These are phyloP conservation scores for Russula sp. DNA, from an alignment of 768 basidiomycete genomes.

Conservation along the genomic window DNA sequence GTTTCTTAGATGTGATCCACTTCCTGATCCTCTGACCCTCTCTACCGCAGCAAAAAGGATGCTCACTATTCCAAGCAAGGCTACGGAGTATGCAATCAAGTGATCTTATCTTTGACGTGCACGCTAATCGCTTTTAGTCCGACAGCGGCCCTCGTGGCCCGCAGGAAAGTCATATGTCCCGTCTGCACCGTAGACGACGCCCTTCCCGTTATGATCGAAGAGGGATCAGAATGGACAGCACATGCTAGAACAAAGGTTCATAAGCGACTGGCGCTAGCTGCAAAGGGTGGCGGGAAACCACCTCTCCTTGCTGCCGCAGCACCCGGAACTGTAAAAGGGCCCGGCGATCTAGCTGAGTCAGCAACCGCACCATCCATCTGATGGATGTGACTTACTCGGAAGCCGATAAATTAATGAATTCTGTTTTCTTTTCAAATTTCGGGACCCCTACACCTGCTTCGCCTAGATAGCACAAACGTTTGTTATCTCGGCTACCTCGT, in stretches of 20 bases:
- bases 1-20: constrained; percentile 25
- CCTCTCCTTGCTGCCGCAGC: background rate
- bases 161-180: constrained; percentile 53
- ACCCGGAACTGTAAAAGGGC: background rate
- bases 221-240: constrained; percentile 44
- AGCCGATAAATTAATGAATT: too few species aligned
- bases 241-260: constrained; percentile 57
- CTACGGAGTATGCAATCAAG: constrained; percentile 38
- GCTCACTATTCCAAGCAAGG: constrained; percentile 41
- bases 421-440: too few species aligned
- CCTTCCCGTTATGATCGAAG: constrained; percentile 61
- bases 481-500: background rate
- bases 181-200: constrained; percentile 53
- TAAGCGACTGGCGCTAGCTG: constrained; percentile 40
- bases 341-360: too few species aligned
- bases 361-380: background rate
- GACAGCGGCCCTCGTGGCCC: constrained; percentile 44
- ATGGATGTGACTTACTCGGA: background rate
- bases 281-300: constrained; percentile 11
- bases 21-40: constrained; percentile 54
- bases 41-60: constrained; percentile 51
- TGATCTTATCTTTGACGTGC: background rate
- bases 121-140: constrained; percentile 43
- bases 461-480: background rate
- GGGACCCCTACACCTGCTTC: too few species aligned